Conservation (phyloP, 73 alveolate species). For the Paramecium sonneborni region DNA sequence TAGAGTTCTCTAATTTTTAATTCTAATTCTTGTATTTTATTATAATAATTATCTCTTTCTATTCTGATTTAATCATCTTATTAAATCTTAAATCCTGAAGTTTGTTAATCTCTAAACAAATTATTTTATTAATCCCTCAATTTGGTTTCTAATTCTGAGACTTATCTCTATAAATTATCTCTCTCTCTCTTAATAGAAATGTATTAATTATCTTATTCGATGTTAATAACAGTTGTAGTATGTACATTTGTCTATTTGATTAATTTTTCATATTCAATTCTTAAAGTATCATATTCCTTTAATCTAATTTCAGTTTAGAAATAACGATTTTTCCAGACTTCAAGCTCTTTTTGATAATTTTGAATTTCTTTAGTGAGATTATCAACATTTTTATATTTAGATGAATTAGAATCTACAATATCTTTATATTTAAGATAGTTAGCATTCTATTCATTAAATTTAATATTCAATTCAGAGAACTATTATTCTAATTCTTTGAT, state of each 20-base stretch:
- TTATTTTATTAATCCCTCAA: neutral
- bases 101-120: neutral
- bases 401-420: neutral
- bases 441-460: neutral
- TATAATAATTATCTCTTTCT: neutral
- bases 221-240: neutral
- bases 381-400: neutral
- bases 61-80: neutral
- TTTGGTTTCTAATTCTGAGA: neutral
- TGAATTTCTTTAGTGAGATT: neutral
- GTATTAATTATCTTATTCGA: neutral
- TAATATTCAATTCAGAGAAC: neutral
- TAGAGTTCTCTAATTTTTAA: neutral
- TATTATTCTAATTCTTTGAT: neutral
- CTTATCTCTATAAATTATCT: neutral
- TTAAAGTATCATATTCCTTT: constrained; percentile 13
- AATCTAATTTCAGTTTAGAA: constrained; percentile 6
- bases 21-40: neutral
- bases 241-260: neutral
- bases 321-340: neutral
- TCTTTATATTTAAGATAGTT: neutral
- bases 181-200: neutral
- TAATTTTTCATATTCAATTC: neutral
- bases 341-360: neutral
- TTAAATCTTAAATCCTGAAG: neutral